Evolutionary conservation across 768 basidiomycete genomes (phyloP).

Genomic region (Myochromella boudieri): DNA sequence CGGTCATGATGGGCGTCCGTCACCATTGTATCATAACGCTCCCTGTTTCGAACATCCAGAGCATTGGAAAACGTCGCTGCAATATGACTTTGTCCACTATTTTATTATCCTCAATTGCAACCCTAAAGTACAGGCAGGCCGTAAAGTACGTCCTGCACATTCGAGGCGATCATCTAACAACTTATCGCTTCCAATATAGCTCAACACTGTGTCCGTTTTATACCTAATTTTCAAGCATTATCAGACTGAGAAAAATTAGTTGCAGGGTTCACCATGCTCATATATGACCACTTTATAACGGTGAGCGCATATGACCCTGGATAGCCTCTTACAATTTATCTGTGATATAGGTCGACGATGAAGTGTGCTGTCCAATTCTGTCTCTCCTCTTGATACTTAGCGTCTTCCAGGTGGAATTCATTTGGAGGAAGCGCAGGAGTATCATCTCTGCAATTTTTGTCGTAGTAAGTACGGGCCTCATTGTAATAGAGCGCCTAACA

Average conservation of each 20-base stretch:
- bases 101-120: too few species aligned
- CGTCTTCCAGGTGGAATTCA: slow-evolving; percentile 8
- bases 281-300: slow-evolving; percentile 14
- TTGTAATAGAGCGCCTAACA: background rate
- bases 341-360: slow-evolving; percentile 8
- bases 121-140: background rate
- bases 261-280: slow-evolving; percentile 11
- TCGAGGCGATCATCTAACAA: background rate
- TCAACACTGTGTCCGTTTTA: slow-evolving; percentile 10
- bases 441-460: slow-evolving; percentile 10
- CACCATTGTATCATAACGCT: too few species aligned
- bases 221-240: too few species aligned
- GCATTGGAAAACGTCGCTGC: too few species aligned
- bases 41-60: too few species aligned
- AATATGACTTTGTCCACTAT: too few species aligned
- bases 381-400: background rate
- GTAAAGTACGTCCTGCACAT: slow-evolving; percentile 1
- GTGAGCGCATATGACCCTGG: background rate
- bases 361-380: slow-evolving; percentile 3
- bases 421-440: slow-evolving; percentile 14
- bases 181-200: background rate
- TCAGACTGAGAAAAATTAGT: slow-evolving; percentile 3
- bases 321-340: background rate
- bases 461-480: slow-evolving; percentile 1
- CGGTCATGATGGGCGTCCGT: too few species aligned